These are phyloP conservation scores for Ceratobasidium sp. DNA, from an alignment of 1,284 basidiomycete genomes.

Conservation along the genomic window DNA sequence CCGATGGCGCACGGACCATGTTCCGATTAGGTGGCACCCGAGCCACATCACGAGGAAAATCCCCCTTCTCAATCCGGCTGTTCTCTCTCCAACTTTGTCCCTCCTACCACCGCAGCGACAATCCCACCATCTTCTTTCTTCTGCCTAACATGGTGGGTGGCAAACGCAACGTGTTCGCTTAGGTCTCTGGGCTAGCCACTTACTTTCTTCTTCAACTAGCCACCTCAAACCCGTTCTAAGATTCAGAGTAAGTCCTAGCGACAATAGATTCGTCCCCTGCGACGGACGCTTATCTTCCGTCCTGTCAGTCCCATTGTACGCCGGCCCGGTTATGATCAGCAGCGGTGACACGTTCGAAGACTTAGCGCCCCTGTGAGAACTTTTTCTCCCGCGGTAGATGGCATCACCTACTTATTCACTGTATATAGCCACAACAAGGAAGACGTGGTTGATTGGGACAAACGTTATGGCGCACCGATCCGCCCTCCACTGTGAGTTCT, in stretches of 20 bases:
- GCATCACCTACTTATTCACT: not conserved
- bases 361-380: constrained; percentile 10
- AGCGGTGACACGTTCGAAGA: constrained; percentile 5
- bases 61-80: not conserved
- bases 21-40: not conserved
- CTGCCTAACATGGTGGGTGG: constrained; percentile 6
- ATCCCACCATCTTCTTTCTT: not conserved
- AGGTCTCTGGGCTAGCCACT: not conserved
- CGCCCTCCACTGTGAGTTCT: constrained; percentile 16
- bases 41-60: not conserved
- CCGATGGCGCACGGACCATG: constrained; percentile 9
- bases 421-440: constrained; percentile 22
- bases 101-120: too few relatives aligned
- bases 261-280: not conserved
- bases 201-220: not conserved
- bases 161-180: constrained; percentile 1
- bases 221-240: constrained; percentile 38
- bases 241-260: constrained; percentile 11
- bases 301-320: constrained; percentile 1
- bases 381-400: not conserved
- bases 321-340: not conserved
- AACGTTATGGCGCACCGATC: constrained; percentile 13
- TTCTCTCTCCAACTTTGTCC: not conserved
- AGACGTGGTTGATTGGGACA: constrained; percentile 17
- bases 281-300: not conserved